Evolutionary conservation across 768 basidiomycete genomes (phyloP).

Genomic region (Kwoniella heveanensis): DNA sequence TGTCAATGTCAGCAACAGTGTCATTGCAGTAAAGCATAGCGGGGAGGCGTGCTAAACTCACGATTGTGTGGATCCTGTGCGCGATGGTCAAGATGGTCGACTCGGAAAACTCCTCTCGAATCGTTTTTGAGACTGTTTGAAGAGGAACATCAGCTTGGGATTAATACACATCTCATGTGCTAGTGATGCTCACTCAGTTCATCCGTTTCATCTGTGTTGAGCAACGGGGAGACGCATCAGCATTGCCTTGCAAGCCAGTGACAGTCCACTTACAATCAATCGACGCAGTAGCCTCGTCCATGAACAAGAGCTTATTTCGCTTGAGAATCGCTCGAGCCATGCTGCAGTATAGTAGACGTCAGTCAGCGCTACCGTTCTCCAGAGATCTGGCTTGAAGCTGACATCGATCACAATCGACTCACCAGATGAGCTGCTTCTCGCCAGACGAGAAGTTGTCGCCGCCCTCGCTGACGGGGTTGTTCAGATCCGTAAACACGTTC

Average conservation of each 20-base stretch:
- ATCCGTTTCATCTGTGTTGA: slow-evolving; percentile 71
- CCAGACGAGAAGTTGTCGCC: slow-evolving; percentile 79
- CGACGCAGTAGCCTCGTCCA: slow-evolving; percentile 76
- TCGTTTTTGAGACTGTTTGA: slow-evolving; percentile 51
- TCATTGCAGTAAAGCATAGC: no score
- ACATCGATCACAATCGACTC: slow-evolving; percentile 10
- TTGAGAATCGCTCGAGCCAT: slow-evolving; percentile 86
- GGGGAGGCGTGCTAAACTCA: no score
- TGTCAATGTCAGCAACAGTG: no score
- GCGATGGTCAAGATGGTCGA: slow-evolving; percentile 84
- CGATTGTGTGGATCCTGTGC: slow-evolving; percentile 74
- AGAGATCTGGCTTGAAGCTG: no score
- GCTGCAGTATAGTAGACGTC: no score
- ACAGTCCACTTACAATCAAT: slow-evolving; percentile 62
- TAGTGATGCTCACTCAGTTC: slow-evolving; percentile 81
- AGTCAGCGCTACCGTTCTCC: no score
- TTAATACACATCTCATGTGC: no score
- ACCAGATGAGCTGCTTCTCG: slow-evolving; percentile 77
- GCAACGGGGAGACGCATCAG: neutral
- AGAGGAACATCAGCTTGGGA: neutral
- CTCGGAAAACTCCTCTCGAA: slow-evolving; percentile 63
- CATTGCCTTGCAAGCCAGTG: neutral
- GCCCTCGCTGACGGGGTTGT: slow-evolving; percentile 62
- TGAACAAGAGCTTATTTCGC: slow-evolving; percentile 73
- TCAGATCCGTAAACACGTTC: slow-evolving; percentile 52